These are phyloP conservation scores for Apophysomyces variabilis DNA, from an alignment of 371 early-diverging fungal genomes.

Conservation along the genomic window DNA sequence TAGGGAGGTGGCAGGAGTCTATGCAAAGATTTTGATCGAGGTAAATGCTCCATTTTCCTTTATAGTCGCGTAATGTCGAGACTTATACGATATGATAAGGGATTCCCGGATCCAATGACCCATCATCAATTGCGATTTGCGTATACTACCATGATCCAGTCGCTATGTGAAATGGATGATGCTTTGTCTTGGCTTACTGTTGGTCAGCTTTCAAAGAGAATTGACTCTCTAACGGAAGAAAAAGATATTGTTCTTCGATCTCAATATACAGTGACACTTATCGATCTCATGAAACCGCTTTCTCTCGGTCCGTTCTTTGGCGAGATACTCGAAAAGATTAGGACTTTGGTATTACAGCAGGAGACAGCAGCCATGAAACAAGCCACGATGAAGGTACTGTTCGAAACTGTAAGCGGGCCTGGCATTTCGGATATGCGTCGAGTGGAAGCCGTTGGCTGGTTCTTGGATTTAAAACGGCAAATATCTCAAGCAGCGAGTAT, in stretches of 20 bases:
- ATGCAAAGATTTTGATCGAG: constrained; percentile 52
- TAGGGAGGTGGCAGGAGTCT: constrained; percentile 50
- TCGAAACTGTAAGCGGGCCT: constrained; percentile 53
- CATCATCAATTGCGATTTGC: constrained; percentile 64
- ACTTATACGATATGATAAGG: constrained; percentile 21
- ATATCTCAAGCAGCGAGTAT: neutral
- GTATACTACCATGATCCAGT: constrained; percentile 60
- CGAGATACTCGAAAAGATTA: constrained; percentile 29
- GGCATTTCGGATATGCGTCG: constrained; percentile 57
- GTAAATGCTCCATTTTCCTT: constrained; percentile 28
- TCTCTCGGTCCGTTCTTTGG: constrained; percentile 56
- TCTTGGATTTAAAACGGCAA: constrained; percentile 42
- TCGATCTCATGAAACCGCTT: constrained; percentile 51
- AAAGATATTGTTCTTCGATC: constrained; percentile 30
- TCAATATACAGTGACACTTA: constrained; percentile 38
- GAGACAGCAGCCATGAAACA: constrained; percentile 29
- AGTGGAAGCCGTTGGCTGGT: constrained; percentile 56
- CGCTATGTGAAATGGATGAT: constrained; percentile 63
- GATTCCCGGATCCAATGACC: constrained; percentile 62
- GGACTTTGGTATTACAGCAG: constrained; percentile 25
- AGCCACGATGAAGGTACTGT: constrained; percentile 46
- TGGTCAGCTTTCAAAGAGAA: constrained; percentile 48
- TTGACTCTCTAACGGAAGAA: constrained; percentile 29
- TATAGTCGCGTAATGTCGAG: neutral
- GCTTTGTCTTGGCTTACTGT: constrained; percentile 66